These are phyloP conservation scores for Eucalyptus polybractea DNA, from an alignment of 345 rosid genomes.

Conservation along the genomic window DNA sequence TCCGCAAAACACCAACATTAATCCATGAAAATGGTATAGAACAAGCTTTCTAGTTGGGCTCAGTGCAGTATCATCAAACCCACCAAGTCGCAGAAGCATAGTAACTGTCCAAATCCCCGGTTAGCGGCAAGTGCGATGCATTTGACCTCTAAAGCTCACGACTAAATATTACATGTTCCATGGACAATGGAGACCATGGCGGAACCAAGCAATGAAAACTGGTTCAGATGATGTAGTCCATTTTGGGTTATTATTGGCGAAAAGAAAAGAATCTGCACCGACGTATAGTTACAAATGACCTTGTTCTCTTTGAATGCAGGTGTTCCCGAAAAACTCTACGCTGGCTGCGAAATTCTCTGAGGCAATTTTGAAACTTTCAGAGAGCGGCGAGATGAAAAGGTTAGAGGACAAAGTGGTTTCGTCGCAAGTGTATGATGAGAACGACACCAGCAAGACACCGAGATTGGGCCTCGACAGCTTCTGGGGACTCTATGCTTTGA, in stretches of 20 bases:
- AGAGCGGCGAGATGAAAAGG: constrained; percentile 4
- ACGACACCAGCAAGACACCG: background rate
- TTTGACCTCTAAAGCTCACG: background rate
- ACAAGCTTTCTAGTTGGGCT: background rate
- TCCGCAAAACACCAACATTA: too few species aligned
- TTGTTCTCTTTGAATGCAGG: background rate
- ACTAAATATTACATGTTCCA: background rate
- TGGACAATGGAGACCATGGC: background rate
- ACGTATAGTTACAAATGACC: background rate
- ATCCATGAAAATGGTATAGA: background rate
- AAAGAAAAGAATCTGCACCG: background rate
- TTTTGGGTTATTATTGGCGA: background rate
- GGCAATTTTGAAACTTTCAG: constrained; percentile 24
- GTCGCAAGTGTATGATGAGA: background rate
- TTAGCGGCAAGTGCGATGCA: background rate
- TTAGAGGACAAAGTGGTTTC: constrained; percentile 23
- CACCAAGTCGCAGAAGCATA: background rate
- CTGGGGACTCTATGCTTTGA: constrained; percentile 21
- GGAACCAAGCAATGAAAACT: background rate
- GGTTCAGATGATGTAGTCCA: background rate
- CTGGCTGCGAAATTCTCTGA: constrained; percentile 20
- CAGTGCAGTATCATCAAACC: background rate
- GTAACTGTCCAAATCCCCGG: background rate
- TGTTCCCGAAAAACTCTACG: constrained; percentile 37
- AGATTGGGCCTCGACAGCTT: constrained; percentile 22